These are phyloP conservation scores for Sporothrix humicola DNA, from an alignment of 2,329 filamentous ascomycete species.

Conservation along the genomic window DNA sequence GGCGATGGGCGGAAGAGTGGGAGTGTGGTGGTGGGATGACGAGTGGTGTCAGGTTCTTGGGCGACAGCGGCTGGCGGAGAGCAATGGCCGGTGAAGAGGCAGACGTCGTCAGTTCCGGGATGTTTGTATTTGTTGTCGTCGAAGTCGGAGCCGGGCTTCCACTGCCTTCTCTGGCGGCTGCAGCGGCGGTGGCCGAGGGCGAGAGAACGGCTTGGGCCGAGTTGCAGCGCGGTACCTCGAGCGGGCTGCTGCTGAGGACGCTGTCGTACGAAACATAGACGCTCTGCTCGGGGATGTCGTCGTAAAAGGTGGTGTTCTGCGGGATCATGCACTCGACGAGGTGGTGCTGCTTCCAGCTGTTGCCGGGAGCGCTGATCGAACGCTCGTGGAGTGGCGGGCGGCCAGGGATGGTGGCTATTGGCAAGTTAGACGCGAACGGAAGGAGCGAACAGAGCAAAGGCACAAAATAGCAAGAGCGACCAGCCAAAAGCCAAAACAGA, in stretches of 20 bases:
- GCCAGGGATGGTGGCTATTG: slow-evolving; percentile 69
- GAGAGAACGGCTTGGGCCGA: slow-evolving; percentile 38
- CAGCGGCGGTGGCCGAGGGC: slow-evolving; percentile 23
- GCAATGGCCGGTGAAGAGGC: slow-evolving; percentile 1
- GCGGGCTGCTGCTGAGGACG: slow-evolving; percentile 39
- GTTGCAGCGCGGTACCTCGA: slow-evolving; percentile 39
- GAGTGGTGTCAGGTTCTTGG: slow-evolving; percentile 61
- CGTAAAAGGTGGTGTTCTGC: slow-evolving; percentile 39
- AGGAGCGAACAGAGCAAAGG: slow-evolving; percentile 35
- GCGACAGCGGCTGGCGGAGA: slow-evolving; percentile 52
- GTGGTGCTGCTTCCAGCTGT: slow-evolving; percentile 55
- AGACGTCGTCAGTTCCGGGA: not conserved
- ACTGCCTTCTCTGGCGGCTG: slow-evolving; percentile 4
- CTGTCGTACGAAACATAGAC: slow-evolving; percentile 35
- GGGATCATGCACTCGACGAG: slow-evolving; percentile 48
- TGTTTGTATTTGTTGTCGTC: not conserved
- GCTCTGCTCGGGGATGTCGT: slow-evolving; percentile 45
- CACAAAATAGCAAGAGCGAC: slow-evolving; percentile 2
- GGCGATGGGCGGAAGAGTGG: not conserved
- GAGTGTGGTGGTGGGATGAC: slow-evolving; percentile 55
- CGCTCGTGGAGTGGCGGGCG: slow-evolving; percentile 68
- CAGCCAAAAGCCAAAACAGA: not conserved
- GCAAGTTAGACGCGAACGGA: slow-evolving; percentile 37
- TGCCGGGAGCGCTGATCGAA: slow-evolving; percentile 65
- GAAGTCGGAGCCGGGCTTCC: not conserved